phyloP scores from a whole-genome alignment of 2,329 filamentous ascomycete genomes.

The Magnaporthales sp. region DNA sequence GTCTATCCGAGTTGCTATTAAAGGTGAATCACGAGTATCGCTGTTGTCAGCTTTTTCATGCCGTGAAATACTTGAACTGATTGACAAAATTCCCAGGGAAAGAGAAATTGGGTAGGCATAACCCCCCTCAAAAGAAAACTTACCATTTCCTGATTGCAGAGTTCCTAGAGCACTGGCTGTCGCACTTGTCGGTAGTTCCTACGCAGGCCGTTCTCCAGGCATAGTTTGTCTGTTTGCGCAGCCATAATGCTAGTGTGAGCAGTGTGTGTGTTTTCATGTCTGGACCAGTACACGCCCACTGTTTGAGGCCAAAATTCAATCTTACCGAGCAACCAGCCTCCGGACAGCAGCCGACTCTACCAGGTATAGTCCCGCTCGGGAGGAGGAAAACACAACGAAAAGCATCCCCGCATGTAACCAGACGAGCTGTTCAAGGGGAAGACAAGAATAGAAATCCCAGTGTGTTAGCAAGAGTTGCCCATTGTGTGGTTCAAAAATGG shows the following conservation, averaged over 20 bases:
- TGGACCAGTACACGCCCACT: too few species aligned
- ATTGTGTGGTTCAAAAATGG: too few species aligned
- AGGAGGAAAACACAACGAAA: background rate
- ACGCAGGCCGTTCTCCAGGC: background rate
- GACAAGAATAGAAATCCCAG: background rate
- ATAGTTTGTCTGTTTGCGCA: background rate
- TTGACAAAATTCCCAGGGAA: too few species aligned
- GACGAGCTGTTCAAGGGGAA: background rate
- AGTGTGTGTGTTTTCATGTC: too few species aligned
- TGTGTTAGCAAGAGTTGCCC: background rate
- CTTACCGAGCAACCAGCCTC: background rate
- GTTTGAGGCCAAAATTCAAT: too few species aligned
- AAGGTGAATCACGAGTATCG: too few species aligned
- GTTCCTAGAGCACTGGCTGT: background rate
- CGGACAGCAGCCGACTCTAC: background rate
- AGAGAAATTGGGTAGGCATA: too few species aligned
- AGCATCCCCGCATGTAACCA: background rate
- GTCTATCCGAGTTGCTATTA: background rate
- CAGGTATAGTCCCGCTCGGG: background rate
- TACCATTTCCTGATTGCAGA: background rate
- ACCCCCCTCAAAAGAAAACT: background rate
- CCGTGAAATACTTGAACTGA: too few species aligned
- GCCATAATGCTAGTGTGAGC: too few species aligned
- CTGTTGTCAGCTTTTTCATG: too few species aligned
- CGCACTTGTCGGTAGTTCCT: background rate